Base-by-base conservation (phyloP, 306 rosid genomes). In the Styphnolobium japonicum region DNA sequence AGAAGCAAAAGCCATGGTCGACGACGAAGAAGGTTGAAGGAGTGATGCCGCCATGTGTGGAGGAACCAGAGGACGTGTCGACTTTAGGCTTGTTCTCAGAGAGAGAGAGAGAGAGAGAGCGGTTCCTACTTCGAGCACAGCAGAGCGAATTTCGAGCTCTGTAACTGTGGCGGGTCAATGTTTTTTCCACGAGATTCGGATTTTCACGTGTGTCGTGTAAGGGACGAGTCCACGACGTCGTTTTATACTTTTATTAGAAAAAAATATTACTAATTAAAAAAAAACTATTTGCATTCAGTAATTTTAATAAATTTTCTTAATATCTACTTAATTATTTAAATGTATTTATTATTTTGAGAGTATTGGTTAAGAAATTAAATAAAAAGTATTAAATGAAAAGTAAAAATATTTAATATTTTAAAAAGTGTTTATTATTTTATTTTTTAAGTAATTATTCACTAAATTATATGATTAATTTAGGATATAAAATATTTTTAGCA, bases 31-130 rank as follows among this genome's bases (percentile, higher is more conserved):
- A 6, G 90, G 86, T 67, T 88, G 81, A 64, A 87, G 21, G 77
- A 91, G 84, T 1, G 92, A 94, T 10, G 98, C 81, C 16, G 95
- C 96, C 97, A 92, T 92, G 43, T 19, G 69, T 0, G 11, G 25
- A 40, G 19, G 16, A 14, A 34, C 3, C 19, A 46, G 7, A 6
- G 14, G 11, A 15, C 10, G 45, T 29, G 61, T 40, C 69, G 64
- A 61, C 49, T 83, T 80, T 84, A 78, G 86, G 87, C 75, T 18
- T 10, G 7, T 19, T 45, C 55, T 51, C 21, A 29, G 11, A 29
- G 67, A 27, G 3, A 21, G 68, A 23, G 53, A 31, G 42, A 60
- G 19, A 55, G 76, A 43, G 52, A 76, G 46, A 10, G 36, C 25
- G 10, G 55, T 8, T n/a, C n/a, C n/a, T n/a, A n/a, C n/a, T 67